Evolutionary conservation across 2,329 filamentous ascomycete species (phyloP).

Genomic region (Sarocladiaceae sp.): DNA sequence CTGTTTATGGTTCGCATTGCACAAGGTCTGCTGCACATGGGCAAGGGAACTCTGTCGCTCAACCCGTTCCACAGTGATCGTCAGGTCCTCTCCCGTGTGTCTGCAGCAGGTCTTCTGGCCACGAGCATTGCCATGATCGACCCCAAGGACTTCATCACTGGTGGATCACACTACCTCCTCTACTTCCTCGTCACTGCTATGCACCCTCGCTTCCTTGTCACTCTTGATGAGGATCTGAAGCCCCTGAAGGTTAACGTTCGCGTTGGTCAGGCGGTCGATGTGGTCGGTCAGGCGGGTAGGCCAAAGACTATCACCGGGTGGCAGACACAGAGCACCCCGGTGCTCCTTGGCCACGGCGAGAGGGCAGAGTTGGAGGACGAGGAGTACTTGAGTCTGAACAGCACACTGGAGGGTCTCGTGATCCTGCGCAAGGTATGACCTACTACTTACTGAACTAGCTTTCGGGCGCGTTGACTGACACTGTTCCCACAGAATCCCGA

Average conservation of each 20-base stretch:
- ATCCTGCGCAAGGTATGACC: constrained; percentile 86
- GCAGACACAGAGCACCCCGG: constrained; percentile 99
- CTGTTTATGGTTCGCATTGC: constrained; percentile 99
- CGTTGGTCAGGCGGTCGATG: constrained; percentile 95
- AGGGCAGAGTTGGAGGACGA: constrained; percentile 95
- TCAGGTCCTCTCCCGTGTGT: constrained; percentile 87
- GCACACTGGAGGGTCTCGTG: constrained; percentile 86
- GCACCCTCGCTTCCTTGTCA: constrained; percentile 93
- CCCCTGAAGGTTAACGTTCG: constrained; percentile 93
- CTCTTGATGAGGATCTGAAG: constrained; percentile 88
- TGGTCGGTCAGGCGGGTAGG: constrained; percentile 91
- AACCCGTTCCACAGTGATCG: constrained; percentile 99
- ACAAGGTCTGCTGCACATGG: constrained; percentile 96
- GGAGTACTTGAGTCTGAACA: constrained; percentile 88
- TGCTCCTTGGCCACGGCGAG: constrained; percentile 89
- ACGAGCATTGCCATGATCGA: constrained; percentile 93
- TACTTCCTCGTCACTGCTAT: constrained; percentile 97
- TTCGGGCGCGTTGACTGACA: constrained; percentile 13
- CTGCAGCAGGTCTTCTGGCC: constrained; percentile 80
- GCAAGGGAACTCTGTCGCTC: constrained; percentile 92
- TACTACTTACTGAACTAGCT: background rate
- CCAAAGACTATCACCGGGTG: constrained; percentile 99
- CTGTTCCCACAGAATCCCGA: constrained; percentile 28
- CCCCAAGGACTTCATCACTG: constrained; percentile 73
- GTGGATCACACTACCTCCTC: constrained; percentile 77